Evolutionary conservation across 805 yeast species (phyloP).

Genomic region (Ogataea philodendri): DNA sequence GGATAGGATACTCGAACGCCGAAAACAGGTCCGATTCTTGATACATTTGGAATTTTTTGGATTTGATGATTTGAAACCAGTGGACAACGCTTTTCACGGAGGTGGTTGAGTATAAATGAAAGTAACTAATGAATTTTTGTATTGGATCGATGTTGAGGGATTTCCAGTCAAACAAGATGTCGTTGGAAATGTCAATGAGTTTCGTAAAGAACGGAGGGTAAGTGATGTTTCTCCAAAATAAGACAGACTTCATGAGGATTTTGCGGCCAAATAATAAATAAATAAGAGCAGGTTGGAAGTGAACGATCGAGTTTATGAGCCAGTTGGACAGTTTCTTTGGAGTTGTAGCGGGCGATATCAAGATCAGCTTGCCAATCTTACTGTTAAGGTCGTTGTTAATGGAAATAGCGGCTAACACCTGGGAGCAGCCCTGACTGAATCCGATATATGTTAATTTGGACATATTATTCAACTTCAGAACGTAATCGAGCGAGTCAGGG

Average conservation of each 20-base stretch:
- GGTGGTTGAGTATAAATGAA: constrained; percentile 88
- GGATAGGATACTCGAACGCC: constrained; percentile 38
- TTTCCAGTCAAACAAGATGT: constrained; percentile 75
- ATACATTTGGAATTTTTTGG: constrained; percentile 82
- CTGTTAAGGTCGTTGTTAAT: constrained; percentile 64
- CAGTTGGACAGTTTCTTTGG: constrained; percentile 82
- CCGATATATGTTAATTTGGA: constrained; percentile 69
- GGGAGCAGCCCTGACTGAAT: constrained; percentile 94
- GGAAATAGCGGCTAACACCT: constrained; percentile 82
- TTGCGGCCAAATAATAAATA: constrained; percentile 72
- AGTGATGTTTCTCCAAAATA: constrained; percentile 73
- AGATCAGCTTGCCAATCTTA: constrained; percentile 47
- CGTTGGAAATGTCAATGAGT: constrained; percentile 69
- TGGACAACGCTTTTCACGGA: constrained; percentile 92
- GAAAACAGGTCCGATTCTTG: constrained; percentile 67
- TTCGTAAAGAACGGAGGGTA: constrained; percentile 73
- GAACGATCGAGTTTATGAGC: constrained; percentile 70
- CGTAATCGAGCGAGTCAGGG: constrained; percentile 78
- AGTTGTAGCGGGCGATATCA: constrained; percentile 88
- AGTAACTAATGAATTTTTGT: constrained; percentile 78
- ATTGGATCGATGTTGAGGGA: constrained; percentile 64
- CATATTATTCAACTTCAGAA: constrained; percentile 51
- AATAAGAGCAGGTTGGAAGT: constrained; percentile 73
- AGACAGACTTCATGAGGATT: constrained; percentile 58
- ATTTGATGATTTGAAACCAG: constrained; percentile 88